Conservation (phyloP, 495 filamentous ascomycete genomes). For the Penicillium desertorum region DNA sequence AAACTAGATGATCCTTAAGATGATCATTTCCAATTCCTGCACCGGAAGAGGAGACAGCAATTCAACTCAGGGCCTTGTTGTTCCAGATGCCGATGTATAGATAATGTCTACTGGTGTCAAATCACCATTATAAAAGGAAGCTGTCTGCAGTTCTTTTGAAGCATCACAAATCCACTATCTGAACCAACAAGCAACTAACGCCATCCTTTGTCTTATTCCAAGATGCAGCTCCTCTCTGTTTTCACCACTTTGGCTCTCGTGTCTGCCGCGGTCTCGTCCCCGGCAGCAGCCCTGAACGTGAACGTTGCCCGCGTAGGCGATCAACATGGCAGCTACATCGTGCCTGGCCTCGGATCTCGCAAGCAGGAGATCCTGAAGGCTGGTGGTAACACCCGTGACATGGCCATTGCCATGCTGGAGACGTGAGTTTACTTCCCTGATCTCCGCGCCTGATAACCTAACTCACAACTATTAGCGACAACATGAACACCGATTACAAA, state of each 20-base stretch:
- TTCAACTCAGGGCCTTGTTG: background rate
- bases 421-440: constrained; percentile 20
- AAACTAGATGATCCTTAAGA: background rate
- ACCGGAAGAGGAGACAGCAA: background rate
- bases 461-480: constrained; percentile 19
- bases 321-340: constrained; percentile 30
- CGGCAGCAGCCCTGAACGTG: background rate
- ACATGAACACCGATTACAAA: constrained; percentile 39
- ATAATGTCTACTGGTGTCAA: background rate
- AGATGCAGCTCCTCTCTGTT: constrained; percentile 10
- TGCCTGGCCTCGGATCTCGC: constrained; percentile 34
- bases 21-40: constrained; percentile 2
- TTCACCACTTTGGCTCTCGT: constrained; percentile 13
- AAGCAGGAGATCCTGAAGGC: constrained; percentile 35
- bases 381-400: constrained; percentile 39
- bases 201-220: background rate
- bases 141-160: background rate
- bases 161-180: background rate
- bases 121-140: constrained; percentile 4
- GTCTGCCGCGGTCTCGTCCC: constrained; percentile 10
- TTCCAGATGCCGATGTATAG: background rate
- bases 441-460: background rate
- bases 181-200: background rate
- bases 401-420: constrained; percentile 48
- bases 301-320: constrained; percentile 23